Base-by-base conservation (phyloP, 2,329 filamentous ascomycete species). In the Trichoderma pleuroti region DNA sequence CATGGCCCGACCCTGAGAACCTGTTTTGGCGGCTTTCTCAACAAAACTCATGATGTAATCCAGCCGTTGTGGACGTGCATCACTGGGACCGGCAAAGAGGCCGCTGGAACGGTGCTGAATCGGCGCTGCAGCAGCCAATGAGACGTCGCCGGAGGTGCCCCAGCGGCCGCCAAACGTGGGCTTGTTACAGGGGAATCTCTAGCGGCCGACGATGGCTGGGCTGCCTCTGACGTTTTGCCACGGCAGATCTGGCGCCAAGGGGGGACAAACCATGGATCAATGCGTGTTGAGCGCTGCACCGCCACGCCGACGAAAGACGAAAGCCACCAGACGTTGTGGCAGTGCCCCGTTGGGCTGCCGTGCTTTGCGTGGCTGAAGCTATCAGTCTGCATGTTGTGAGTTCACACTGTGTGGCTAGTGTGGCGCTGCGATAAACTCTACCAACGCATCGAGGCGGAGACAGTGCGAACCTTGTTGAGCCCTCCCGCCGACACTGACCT, bases 11-110 rank as follows among this genome's bases (percentile, higher is more conserved):
- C 46, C 21, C 63, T n/a, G n/a, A 70, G 21, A 63, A 57, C 67
- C 67, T 54, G 67, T 70, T 68, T 70, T 70, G 56, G 16, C 56
- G n/a, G 46, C 34, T 24, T 12, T 4, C 21, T n/a, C 14, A 34
- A 11, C 8, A 26, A 54, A n/a, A 24, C 18, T 59, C 42, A 71
- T 71, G 69, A 71, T 71, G 69, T 71, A 71, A 71, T 71, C 24
- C 42, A 28, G 24, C 39, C 21, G 68, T 54, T 34, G 67, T n/a
- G 24, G 16, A 18, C 42, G 66, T 26, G 36, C 24, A 61, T 61
- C 59, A 26, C 21, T 39, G 59, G 65, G 54, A 16, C 49, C 42
- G 56, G 30, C 34, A 11, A 54, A 42, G 46, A 54, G n/a, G 32
- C n/a, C n/a, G 59, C 67, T 62, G 67, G 32, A 42, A 54, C 34